Percentiles rank a stretch among this genome's conserved stretches.
Conservation (phyloP, 2,329 filamentous ascomycete genomes). For the Colletotrichum musae region DNA sequence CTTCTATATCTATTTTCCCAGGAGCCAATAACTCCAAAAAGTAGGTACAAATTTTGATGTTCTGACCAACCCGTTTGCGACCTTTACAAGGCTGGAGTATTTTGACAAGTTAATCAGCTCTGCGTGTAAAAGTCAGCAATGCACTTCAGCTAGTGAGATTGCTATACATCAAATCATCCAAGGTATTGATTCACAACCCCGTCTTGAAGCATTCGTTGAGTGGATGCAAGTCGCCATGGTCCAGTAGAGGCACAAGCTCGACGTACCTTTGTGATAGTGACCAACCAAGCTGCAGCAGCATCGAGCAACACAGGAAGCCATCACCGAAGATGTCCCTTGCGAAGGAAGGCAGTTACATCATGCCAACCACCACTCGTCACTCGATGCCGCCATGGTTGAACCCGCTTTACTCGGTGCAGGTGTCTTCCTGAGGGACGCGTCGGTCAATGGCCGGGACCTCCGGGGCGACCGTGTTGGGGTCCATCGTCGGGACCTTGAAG, state of each 20-base stretch:
- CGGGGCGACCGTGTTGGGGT: slow-evolving; percentile 34
- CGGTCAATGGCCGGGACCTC: slow-evolving; percentile 32
- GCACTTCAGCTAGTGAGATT: neutral
- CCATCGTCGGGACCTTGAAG: slow-evolving; percentile 38
- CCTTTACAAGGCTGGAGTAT: neutral
- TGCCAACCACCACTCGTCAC: neutral
- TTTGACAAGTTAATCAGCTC: slow-evolving; percentile 3
- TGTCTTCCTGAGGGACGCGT: slow-evolving; percentile 33
- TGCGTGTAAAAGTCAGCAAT: slow-evolving; percentile 10
- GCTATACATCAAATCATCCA: neutral
- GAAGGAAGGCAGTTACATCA: neutral
- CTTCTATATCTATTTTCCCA: slow-evolving; percentile 2
- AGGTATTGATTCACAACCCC: slow-evolving; percentile 51
- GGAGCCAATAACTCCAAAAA: slow-evolving; percentile 3
- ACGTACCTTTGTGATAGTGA: slow-evolving; percentile 17
- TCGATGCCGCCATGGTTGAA: neutral
- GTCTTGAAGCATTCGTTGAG: slow-evolving; percentile 56
- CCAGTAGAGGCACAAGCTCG: neutral
- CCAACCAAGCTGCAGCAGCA: neutral
- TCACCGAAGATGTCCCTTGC: neutral
- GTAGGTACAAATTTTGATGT: slow-evolving; percentile 19
- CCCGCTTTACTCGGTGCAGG: slow-evolving; percentile 27
- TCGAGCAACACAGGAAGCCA: neutral
- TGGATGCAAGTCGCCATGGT: slow-evolving; percentile 41
- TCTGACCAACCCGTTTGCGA: slow-evolving; percentile 3